Conservation (phyloP, 2,329 filamentous ascomycete genomes). For the Chaetomium sp. region DNA sequence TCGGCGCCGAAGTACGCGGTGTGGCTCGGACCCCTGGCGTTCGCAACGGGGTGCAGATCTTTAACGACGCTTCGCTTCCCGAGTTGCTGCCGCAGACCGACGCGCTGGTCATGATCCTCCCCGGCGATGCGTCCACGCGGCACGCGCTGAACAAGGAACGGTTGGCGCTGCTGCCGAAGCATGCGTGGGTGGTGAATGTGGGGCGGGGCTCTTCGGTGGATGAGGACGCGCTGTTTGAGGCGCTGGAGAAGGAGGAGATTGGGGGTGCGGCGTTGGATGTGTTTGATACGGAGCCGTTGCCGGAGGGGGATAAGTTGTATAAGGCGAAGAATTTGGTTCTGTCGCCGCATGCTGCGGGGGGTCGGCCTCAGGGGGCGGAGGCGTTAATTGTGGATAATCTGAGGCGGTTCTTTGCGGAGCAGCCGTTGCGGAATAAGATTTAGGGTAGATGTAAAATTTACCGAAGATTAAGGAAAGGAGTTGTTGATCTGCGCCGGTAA, state of each 20-base stretch:
- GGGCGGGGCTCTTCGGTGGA: slow-evolving; percentile 32
- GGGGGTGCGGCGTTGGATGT: slow-evolving; percentile 34
- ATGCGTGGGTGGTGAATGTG: slow-evolving; percentile 52
- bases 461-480: no score
- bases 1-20: slow-evolving; percentile 54
- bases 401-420: slow-evolving; percentile 51
- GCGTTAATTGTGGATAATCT: slow-evolving; percentile 55
- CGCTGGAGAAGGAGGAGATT: slow-evolving; percentile 26
- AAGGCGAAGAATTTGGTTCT: slow-evolving; percentile 46
- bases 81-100: slow-evolving; percentile 52
- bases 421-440: slow-evolving; percentile 48
- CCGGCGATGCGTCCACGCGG: slow-evolving; percentile 49
- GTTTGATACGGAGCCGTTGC: slow-evolving; percentile 39
- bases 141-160: slow-evolving; percentile 50
- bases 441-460: background rate
- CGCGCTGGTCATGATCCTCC: slow-evolving; percentile 62
- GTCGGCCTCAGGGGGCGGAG: slow-evolving; percentile 54
- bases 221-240: slow-evolving; percentile 30
- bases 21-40: slow-evolving; percentile 52
- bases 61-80: slow-evolving; percentile 46
- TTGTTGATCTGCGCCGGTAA: no score
- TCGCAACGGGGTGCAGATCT: slow-evolving; percentile 52
- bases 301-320: slow-evolving; percentile 39
- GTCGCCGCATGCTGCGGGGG: slow-evolving; percentile 53
- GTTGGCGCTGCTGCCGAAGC: slow-evolving; percentile 47